Percentiles rank a stretch among this genome's conserved stretches.
Evolutionary conservation across 306 rosid species (phyloP).

Genomic region (Vigna unguiculata): DNA sequence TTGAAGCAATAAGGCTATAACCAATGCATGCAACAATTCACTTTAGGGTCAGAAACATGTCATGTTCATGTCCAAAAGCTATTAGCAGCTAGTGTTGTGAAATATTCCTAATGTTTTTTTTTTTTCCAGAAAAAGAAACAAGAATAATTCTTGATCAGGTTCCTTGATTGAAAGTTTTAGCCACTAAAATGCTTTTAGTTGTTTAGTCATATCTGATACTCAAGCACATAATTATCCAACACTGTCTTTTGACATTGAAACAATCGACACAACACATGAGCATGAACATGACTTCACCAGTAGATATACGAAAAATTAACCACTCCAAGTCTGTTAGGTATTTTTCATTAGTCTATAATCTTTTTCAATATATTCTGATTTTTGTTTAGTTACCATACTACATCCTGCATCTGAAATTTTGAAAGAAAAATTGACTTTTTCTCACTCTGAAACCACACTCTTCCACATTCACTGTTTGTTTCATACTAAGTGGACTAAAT

Average conservation of each 20-base stretch:
- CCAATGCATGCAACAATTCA: conserved; percentile 30
- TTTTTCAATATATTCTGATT: no score
- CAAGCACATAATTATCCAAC: conserved; percentile 1
- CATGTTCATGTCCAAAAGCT: conserved; percentile 38
- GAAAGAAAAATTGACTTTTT: no score
- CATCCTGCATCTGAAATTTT: no score
- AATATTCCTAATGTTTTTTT: conserved; percentile 15
- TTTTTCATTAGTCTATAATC: no score
- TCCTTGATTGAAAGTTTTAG: neutral
- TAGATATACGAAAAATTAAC: neutral
- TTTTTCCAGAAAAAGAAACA: neutral
- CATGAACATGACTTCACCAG: conserved; percentile 1
- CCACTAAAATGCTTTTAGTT: neutral
- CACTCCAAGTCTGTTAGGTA: neutral
- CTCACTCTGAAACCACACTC: no score
- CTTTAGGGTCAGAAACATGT: conserved; percentile 36
- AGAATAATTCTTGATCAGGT: neutral
- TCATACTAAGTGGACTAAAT: neutral
- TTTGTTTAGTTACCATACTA: no score
- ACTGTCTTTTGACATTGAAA: neutral
- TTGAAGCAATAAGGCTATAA: conserved; percentile 16
- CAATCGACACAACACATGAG: neutral
- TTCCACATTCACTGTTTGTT: neutral
- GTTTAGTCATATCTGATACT: neutral
- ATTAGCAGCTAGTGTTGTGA: conserved; percentile 31